Evolutionary conservation across 2,329 filamentous ascomycete species (phyloP), one percentile per base, ranked within the genome.

Genomic region (Cladosporium sp.): DNA sequence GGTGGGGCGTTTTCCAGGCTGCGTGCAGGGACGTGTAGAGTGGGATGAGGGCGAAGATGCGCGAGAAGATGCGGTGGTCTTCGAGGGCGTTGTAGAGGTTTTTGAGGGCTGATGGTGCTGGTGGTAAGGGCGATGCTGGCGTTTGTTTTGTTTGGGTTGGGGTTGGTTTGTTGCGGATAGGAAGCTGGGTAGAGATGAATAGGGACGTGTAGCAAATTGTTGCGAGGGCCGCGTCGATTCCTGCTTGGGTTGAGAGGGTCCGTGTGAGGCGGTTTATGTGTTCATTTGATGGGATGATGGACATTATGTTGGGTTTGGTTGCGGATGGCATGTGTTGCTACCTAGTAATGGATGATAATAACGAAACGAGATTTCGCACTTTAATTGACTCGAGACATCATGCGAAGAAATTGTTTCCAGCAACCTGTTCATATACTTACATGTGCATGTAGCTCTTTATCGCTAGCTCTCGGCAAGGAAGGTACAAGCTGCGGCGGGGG

Each of bases 1-100:
- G 59, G 2, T 65, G 68, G 11, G 63, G 49, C 64, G 67, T 49
- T 1, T 51, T 43, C 46, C 62, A 72, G 8, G 63, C 64, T 4
- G 56, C 58, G 55, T 79, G 77, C 13, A 76, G 82, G 75, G 84
- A 86, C 56, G 83, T 73, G 68, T 88, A 86, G 66, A 95, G 75
- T 43, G 83, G 83, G 63, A 95, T 61, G 60, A 91, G 65, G 0
- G 82, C 84, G 85, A 88, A 95, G 25, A 96, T 75, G 0, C 90
- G 79, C 55, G 80, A 72, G 64, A 91, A 88, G 52, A 83, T 85
- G 53, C 87, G 77, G 54, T 83, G 80, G 63, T 93, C 87, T 58
- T 77, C 77, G 40, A 93, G 75, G 47, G 92, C 72, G 29, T 69
- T 75, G 15, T 83, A 80, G 12, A 95, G 75, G 12, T 68, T 63